Evolutionary conservation across 73 alveolate genomes (phyloP).

Genomic region (Effrenium voratum): DNA sequence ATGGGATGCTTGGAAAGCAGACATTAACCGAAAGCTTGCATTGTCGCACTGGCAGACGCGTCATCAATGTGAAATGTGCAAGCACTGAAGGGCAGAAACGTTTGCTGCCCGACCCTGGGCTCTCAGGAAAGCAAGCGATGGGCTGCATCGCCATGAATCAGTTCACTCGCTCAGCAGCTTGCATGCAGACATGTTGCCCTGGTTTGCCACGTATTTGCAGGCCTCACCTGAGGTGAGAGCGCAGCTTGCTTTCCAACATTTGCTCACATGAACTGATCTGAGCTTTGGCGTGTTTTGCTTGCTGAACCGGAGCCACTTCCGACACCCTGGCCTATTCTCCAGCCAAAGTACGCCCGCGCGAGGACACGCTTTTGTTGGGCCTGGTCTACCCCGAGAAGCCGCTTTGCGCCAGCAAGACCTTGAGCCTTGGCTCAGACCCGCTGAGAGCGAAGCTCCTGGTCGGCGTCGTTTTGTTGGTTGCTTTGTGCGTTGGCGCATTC

Average conservation of each 20-base stretch:
- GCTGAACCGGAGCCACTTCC: background rate
- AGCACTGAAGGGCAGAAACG: no score
- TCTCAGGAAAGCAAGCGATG: constrained; percentile 97
- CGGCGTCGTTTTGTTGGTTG: background rate
- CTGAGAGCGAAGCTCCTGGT: background rate
- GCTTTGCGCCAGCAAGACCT: constrained; percentile 98
- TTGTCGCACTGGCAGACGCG: no score
- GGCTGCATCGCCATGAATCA: constrained; percentile 99
- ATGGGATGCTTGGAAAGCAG: constrained; percentile 97
- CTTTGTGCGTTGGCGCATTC: background rate
- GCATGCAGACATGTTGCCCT: no score
- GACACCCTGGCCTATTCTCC: background rate
- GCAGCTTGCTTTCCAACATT: no score
- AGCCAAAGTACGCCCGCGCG: constrained; percentile 76
- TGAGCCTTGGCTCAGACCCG: constrained; percentile 46
- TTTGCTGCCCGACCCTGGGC: no score
- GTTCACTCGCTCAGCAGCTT: constrained; percentile 72
- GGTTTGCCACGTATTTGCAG: no score
- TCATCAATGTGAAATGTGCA: no score
- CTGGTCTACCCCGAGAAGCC: constrained; percentile 99
- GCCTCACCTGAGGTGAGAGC: no score
- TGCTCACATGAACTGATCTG: no score
- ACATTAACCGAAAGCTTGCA: background rate
- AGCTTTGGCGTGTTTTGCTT: constrained; percentile 77
- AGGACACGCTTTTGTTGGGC: constrained; percentile 98